These are phyloP conservation scores for Trichoderma sp. DNA, from an alignment of 2,329 filamentous ascomycete species.

Conservation along the genomic window DNA sequence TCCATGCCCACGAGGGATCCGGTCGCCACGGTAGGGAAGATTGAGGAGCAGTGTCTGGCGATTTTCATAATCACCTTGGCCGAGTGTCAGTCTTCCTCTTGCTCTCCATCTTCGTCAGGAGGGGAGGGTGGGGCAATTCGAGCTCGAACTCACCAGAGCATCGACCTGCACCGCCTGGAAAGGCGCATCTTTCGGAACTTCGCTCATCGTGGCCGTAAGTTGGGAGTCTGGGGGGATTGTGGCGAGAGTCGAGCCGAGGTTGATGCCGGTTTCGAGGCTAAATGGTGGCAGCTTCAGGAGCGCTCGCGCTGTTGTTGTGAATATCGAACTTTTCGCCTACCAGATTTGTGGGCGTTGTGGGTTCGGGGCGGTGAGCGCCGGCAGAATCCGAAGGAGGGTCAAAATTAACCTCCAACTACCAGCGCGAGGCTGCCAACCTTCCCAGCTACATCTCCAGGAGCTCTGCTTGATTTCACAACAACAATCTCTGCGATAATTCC, in stretches of 20 bases:
- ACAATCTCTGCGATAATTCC: not conserved
- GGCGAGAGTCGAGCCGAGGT: constrained; percentile 34
- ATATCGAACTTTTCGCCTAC: constrained; percentile 50
- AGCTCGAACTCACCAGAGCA: constrained; percentile 71
- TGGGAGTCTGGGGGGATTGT: not conserved
- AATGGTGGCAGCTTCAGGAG: constrained; percentile 25
- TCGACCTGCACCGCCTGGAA: constrained; percentile 91
- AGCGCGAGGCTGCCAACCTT: not conserved
- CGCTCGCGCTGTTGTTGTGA: constrained; percentile 40
- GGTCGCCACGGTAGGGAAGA: constrained; percentile 86
- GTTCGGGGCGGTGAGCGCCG: constrained; percentile 44
- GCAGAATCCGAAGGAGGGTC: constrained; percentile 40
- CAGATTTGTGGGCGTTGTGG: constrained; percentile 53
- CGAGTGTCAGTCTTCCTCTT: constrained; percentile 31
- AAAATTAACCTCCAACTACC: constrained; percentile 15
- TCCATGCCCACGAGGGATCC: constrained; percentile 95
- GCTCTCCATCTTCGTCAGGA: constrained; percentile 33
- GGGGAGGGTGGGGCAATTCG: constrained; percentile 42
- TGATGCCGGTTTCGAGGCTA: constrained; percentile 35
- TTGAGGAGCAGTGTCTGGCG: constrained; percentile 88
- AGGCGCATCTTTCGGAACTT: constrained; percentile 66
- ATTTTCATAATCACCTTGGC: constrained; percentile 92
- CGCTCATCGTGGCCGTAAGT: constrained; percentile 56
- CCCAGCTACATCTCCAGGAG: not conserved
- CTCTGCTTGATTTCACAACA: not conserved